Evolutionary conservation across 495 filamentous ascomycete genomes (phyloP).

Genomic region (Tirmania nivea): DNA sequence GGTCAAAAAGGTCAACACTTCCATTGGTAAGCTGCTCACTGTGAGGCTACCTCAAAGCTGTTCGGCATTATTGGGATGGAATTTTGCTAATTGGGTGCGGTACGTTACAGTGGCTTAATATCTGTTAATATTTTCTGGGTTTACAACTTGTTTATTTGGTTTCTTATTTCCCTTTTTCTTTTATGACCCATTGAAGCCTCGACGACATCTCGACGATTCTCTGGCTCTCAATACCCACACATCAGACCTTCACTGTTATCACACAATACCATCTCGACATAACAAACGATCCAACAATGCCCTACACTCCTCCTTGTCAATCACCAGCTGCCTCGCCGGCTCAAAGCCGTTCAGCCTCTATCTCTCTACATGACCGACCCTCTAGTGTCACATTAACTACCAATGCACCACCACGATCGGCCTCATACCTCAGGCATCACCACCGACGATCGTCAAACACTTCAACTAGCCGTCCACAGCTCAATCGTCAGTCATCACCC

Average conservation of each 20-base stretch:
- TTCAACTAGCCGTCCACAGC: constrained; percentile 44
- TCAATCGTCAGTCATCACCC: constrained; percentile 30
- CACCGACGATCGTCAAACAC: constrained; percentile 29
- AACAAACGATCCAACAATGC: constrained; percentile 38
- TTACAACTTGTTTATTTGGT: not conserved
- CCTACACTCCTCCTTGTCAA: constrained; percentile 78
- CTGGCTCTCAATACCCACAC: constrained; percentile 13
- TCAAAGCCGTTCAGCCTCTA: constrained; percentile 21
- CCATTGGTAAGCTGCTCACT: not conserved
- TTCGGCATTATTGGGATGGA: not conserved
- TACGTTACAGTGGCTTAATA: not conserved
- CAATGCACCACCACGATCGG: constrained; percentile 40
- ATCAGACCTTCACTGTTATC: constrained; percentile 1
- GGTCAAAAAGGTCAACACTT: not conserved
- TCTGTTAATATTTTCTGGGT: not conserved
- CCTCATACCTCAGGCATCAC: constrained; percentile 47
- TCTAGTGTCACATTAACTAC: constrained; percentile 29
- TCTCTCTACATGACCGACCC: constrained; percentile 26
- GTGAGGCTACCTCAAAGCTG: not conserved
- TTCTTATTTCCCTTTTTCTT: constrained; percentile 10
- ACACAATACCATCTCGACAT: constrained; percentile 10
- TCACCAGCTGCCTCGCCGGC: constrained; percentile 53
- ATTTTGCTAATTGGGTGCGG: not conserved
- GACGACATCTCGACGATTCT: constrained; percentile 18
- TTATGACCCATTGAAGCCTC: constrained; percentile 12